These are phyloP conservation scores for Monosporozyma aquatica DNA, from an alignment of 805 yeast species.

Conservation along the genomic window DNA sequence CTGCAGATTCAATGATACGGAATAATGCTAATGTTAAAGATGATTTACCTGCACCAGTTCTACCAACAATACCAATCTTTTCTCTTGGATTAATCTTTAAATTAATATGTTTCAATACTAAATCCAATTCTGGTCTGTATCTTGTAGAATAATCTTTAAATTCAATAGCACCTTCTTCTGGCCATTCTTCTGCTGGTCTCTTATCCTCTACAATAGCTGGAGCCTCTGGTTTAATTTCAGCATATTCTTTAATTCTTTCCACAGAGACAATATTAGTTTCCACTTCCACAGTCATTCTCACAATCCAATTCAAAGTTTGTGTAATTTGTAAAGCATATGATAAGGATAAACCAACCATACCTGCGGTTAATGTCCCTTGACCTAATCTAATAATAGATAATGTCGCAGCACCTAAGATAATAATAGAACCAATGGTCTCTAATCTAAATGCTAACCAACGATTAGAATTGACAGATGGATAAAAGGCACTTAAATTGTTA, in stretches of 20 bases:
- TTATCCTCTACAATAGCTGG: constrained; percentile 53
- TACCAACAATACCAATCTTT: constrained; percentile 90
- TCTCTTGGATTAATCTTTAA: constrained; percentile 62
- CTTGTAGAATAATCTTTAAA: constrained; percentile 73
- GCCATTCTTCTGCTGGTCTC: constrained; percentile 72
- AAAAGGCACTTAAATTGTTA: constrained; percentile 81
- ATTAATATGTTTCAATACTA: constrained; percentile 61
- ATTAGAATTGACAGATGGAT: constrained; percentile 86
- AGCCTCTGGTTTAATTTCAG: constrained; percentile 76
- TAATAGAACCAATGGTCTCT: constrained; percentile 82
- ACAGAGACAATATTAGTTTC: constrained; percentile 96
- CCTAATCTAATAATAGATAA: constrained; percentile 63
- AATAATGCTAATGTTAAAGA: constrained; percentile 77
- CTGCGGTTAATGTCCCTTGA: constrained; percentile 69
- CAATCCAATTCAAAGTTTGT: constrained; percentile 93
- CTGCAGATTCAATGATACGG: constrained; percentile 70
- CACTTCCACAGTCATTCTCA: constrained; percentile 96
- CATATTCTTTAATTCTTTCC: constrained; percentile 86
- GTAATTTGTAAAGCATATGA: constrained; percentile 91
- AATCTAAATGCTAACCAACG: constrained; percentile 96
- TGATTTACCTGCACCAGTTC: constrained; percentile 95
- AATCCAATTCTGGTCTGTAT: constrained; percentile 73
- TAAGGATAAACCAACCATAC: constrained; percentile 87
- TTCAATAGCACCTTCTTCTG: constrained; percentile 54
- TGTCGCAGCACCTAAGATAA: constrained; percentile 80